Percentiles rank a stretch among this genome's conserved stretches.
Evolutionary conservation across 2,329 filamentous ascomycete species (phyloP).

Genomic region (Nemania sp.): DNA sequence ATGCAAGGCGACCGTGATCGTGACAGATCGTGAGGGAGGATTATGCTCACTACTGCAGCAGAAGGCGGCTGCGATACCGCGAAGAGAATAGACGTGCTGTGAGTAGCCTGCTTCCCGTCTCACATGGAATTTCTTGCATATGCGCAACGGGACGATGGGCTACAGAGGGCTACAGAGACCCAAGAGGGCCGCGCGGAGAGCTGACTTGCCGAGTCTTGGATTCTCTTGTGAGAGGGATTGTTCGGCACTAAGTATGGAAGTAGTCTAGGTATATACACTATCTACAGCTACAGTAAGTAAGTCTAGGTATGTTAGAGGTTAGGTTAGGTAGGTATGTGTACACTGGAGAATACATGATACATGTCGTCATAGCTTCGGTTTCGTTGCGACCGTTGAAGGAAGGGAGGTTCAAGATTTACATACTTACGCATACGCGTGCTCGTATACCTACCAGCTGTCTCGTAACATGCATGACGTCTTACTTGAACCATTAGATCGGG

Average conservation of each 20-base stretch:
- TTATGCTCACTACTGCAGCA: slow-evolving; percentile 23
- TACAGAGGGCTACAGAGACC: slow-evolving; percentile 27
- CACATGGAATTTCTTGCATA: slow-evolving; percentile 40
- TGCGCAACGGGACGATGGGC: slow-evolving; percentile 37
- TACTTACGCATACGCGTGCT: not conserved
- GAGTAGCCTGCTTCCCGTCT: slow-evolving; percentile 30
- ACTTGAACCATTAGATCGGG: slow-evolving; percentile 41
- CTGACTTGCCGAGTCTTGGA: slow-evolving; percentile 13
- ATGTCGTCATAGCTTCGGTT: slow-evolving; percentile 36
- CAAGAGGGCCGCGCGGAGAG: slow-evolving; percentile 5
- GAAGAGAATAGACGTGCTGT: slow-evolving; percentile 26
- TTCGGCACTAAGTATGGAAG: not conserved
- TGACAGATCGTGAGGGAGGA: slow-evolving; percentile 19
- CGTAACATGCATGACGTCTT: slow-evolving; percentile 46
- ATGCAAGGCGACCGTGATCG: slow-evolving; percentile 23
- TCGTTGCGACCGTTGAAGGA: slow-evolving; percentile 1
- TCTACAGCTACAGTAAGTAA: too few species aligned
- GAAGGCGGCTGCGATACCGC: slow-evolving; percentile 29
- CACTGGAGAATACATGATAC: not conserved
- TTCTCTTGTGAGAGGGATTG: not conserved
- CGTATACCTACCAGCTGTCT: slow-evolving; percentile 15
- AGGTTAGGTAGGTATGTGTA: not conserved
- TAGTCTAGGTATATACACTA: too few species aligned
- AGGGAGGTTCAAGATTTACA: slow-evolving; percentile 24
- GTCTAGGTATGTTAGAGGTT: too few species aligned